Conservation (phyloP, 352 stramenopile species). For the Blastocystis sp. region DNA sequence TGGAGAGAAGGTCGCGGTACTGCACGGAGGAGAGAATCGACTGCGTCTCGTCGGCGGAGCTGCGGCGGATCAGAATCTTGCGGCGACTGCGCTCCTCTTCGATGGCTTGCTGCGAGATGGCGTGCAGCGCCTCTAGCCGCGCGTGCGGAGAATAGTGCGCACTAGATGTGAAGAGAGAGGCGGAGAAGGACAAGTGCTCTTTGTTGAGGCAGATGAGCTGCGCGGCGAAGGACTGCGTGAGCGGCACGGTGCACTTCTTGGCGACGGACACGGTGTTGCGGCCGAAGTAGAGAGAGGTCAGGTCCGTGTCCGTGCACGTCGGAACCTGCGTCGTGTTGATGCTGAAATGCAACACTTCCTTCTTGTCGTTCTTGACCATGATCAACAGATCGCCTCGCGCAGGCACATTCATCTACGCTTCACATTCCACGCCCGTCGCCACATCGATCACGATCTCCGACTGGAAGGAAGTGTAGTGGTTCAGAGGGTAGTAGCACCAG, state of each 20-base stretch:
- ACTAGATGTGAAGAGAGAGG: neutral
- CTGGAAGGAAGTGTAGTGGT: slow-evolving; percentile 30
- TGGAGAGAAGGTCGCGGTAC: slow-evolving; percentile 46
- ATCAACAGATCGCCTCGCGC: slow-evolving; percentile 44
- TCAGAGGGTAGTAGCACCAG: slow-evolving; percentile 54
- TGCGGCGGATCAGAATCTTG: neutral
- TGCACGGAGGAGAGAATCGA: slow-evolving; percentile 16
- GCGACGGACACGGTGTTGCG: slow-evolving; percentile 54
- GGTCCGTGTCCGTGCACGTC: slow-evolving; percentile 2
- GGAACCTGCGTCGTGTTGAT: slow-evolving; percentile 64
- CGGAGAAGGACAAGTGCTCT: slow-evolving; percentile 15
- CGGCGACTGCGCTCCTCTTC: slow-evolving; percentile 54
- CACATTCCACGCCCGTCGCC: neutral
- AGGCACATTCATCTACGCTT: slow-evolving; percentile 44
- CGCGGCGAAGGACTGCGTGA: slow-evolving; percentile 59
- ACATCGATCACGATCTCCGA: slow-evolving; percentile 64
- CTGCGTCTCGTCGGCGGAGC: neutral
- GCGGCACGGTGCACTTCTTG: slow-evolving; percentile 14
- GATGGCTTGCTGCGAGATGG: slow-evolving; percentile 25
- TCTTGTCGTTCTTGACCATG: slow-evolving; percentile 62
- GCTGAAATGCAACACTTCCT: slow-evolving; percentile 44
- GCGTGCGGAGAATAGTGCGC: neutral
- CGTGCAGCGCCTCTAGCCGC: slow-evolving; percentile 13
- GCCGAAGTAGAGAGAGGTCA: slow-evolving; percentile 59
- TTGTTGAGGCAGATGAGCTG: slow-evolving; percentile 55